A percentile compares a stretch with the other conserved stretches of the same genome.
phyloP scores from a whole-genome alignment of 352 stramenopile species.

The Pythium aphanidermatum region DNA sequence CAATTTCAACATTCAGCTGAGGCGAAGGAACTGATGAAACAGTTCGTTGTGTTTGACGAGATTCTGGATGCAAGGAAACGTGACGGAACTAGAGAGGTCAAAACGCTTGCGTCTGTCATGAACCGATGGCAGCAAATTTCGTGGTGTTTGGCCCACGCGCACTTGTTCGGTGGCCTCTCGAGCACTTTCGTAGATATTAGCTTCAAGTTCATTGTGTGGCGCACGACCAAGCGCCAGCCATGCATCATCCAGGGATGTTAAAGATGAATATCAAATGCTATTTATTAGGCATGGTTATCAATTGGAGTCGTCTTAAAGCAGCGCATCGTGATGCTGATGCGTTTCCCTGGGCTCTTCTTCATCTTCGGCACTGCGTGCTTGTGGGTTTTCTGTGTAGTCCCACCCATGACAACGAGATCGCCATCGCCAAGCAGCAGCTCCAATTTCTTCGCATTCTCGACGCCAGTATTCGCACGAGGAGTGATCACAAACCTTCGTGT shows the following conservation, averaged over 20 bases:
- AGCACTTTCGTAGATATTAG: conserved; percentile 30
- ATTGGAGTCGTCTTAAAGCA: too few species aligned
- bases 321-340: conserved; percentile 54
- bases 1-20: conserved; percentile 62
- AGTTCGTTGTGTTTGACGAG: conserved; percentile 46
- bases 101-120: conserved; percentile 21
- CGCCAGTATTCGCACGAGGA: conserved; percentile 19
- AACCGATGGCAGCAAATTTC: conserved; percentile 46
- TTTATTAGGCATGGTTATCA: too few species aligned
- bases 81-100: not conserved
- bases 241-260: too few species aligned
- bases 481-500: conserved; percentile 68
- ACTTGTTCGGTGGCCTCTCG: conserved; percentile 44
- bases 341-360: conserved; percentile 28
- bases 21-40: conserved; percentile 54
- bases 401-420: conserved; percentile 79
- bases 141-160: conserved; percentile 46
- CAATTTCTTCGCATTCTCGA: conserved; percentile 14
- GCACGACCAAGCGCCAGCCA: conserved; percentile 1
- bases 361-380: conserved; percentile 79
- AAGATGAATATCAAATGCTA: not conserved
- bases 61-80: conserved; percentile 19
- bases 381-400: conserved; percentile 67
- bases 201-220: conserved; percentile 28
- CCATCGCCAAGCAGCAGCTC: conserved; percentile 66